Conservation (phyloP, 176 grass and related monocot genomes). For the Bothriochloa decipiens region DNA sequence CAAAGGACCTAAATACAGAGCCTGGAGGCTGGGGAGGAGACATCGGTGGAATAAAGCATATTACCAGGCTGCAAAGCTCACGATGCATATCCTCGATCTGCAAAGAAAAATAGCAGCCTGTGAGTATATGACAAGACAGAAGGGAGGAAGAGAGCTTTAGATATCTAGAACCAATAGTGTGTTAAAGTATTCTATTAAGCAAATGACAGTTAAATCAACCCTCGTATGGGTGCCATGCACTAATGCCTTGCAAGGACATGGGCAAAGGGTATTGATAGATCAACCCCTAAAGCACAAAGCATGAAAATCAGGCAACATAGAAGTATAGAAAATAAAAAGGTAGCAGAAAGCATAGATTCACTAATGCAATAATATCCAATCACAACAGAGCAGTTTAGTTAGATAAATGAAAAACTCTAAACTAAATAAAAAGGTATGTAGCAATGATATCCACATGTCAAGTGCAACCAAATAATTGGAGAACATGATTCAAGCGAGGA, state of each 20-base stretch:
- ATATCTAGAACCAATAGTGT: not conserved
- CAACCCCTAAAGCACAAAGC: conserved; percentile 20
- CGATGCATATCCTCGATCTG: conserved; percentile 89
- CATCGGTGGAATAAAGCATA: conserved; percentile 64
- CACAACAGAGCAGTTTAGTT: not conserved
- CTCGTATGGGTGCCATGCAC: not conserved
- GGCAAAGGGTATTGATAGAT: conserved; percentile 14
- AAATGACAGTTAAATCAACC: not conserved
- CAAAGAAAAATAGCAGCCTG: conserved; percentile 19
- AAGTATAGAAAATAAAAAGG: not conserved
- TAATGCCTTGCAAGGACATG: not conserved
- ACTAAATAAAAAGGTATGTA: not conserved
- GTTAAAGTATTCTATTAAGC: not conserved
- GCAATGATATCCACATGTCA: not conserved
- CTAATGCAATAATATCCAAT: not conserved
- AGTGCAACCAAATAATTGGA: not conserved
- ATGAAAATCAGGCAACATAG: not conserved
- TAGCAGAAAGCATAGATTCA: not conserved
- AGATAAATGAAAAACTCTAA: not conserved
- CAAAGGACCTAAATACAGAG: conserved; percentile 71
- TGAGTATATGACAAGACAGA: not conserved
- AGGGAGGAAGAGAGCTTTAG: not conserved
- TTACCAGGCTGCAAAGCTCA: conserved; percentile 72
- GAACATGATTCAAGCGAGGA: conserved; percentile 4
- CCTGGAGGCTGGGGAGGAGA: conserved; percentile 56